Conservation (phyloP, 306 rosid species). For the Purshia tridentata region DNA sequence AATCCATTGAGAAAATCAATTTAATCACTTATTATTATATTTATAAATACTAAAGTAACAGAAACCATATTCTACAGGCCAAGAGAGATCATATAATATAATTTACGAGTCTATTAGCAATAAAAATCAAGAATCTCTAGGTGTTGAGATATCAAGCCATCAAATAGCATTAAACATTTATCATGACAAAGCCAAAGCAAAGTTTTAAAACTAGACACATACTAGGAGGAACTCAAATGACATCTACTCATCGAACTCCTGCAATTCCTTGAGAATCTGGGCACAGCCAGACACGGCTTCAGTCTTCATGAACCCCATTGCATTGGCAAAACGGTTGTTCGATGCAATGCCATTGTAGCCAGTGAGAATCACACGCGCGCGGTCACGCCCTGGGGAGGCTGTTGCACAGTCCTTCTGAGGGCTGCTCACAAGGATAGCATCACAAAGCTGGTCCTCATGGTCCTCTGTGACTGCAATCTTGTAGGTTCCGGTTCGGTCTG, state of each 20-base stretch:
- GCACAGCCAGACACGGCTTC: slow-evolving; percentile 56
- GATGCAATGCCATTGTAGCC: slow-evolving; percentile 72
- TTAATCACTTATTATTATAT: neutral
- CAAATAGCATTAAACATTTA: slow-evolving; percentile 29
- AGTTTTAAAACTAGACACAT: slow-evolving; percentile 15
- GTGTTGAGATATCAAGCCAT: slow-evolving; percentile 41
- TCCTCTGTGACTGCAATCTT: slow-evolving; percentile 54
- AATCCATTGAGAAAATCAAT: neutral
- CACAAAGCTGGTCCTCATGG: slow-evolving; percentile 64
- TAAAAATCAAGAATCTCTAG: slow-evolving; percentile 31
- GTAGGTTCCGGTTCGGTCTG: slow-evolving; percentile 61
- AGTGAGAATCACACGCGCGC: slow-evolving; percentile 79
- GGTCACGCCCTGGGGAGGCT: slow-evolving; percentile 64
- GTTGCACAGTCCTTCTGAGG: slow-evolving; percentile 40
- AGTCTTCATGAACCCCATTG: slow-evolving; percentile 56
- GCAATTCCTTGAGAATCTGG: slow-evolving; percentile 60
- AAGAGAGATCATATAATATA: slow-evolving; percentile 10
- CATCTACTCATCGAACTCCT: slow-evolving; percentile 58
- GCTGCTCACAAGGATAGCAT: slow-evolving; percentile 68
- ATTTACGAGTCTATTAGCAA: slow-evolving; percentile 29
- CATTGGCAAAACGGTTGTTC: slow-evolving; percentile 53
- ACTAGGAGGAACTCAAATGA: slow-evolving; percentile 21
- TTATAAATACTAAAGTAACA: neutral
- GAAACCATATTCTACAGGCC: neutral
- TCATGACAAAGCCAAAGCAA: slow-evolving; percentile 21